These are phyloP conservation scores for Plenodomus lindquistii DNA, from an alignment of 2,329 filamentous ascomycete species.

Conservation along the genomic window DNA sequence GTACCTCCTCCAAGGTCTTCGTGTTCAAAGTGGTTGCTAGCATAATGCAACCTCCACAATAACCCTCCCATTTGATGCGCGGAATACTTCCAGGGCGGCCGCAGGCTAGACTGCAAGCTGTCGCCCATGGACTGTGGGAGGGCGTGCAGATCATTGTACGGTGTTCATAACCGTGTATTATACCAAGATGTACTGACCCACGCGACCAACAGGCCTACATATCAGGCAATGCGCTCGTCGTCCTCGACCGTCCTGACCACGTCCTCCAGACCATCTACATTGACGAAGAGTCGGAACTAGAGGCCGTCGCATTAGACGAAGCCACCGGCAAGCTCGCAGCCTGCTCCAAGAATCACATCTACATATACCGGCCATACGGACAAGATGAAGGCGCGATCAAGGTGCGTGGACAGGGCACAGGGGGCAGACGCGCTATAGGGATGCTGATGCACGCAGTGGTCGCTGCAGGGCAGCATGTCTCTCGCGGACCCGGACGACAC, in stretches of 20 bases:
- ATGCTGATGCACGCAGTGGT: slow-evolving; percentile 55
- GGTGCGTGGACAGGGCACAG: slow-evolving; percentile 53
- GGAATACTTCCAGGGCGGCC: slow-evolving; percentile 79
- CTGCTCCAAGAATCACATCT: slow-evolving; percentile 67
- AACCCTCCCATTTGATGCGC: slow-evolving; percentile 59
- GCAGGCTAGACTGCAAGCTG: slow-evolving; percentile 74
- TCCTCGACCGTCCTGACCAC: slow-evolving; percentile 73
- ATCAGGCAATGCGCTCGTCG: slow-evolving; percentile 82
- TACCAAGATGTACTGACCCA: slow-evolving; percentile 10
- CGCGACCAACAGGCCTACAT: slow-evolving; percentile 71
- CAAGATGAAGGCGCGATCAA: slow-evolving; percentile 72
- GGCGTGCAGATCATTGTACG: slow-evolving; percentile 72
- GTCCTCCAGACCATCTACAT: slow-evolving; percentile 91
- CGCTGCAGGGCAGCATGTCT: slow-evolving; percentile 63
- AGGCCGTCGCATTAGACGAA: slow-evolving; percentile 81
- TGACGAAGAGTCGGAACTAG: slow-evolving; percentile 69
- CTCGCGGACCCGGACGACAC: slow-evolving; percentile 51
- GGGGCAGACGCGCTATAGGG: slow-evolving; percentile 4
- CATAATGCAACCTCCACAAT: slow-evolving; percentile 18
- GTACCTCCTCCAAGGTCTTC: not conserved
- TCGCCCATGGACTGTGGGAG: slow-evolving; percentile 75
- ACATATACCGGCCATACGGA: slow-evolving; percentile 77
- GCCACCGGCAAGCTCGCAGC: slow-evolving; percentile 81
- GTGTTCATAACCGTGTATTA: slow-evolving; percentile 4
- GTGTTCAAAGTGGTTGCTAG: not conserved